phyloP scores from a whole-genome alignment of 306 rosid species.

The Cucurbita ficifolia region DNA sequence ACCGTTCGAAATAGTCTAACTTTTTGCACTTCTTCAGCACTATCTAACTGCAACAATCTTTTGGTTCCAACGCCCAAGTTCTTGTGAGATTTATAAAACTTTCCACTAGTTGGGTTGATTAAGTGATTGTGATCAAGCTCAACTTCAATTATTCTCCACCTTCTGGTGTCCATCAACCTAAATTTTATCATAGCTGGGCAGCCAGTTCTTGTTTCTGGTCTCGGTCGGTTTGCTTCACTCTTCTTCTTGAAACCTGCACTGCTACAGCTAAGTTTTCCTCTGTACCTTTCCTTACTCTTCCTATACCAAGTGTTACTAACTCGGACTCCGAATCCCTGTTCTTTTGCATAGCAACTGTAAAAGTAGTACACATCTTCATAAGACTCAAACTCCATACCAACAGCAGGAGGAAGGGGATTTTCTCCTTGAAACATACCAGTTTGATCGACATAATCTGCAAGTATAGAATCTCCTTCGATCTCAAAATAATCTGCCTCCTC shows the following conservation, averaged over 20 bases:
- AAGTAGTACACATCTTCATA: conserved; percentile 64
- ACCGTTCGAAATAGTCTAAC: conserved; percentile 40
- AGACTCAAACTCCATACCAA: conserved; percentile 69
- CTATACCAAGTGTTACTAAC: conserved; percentile 69
- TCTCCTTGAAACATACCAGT: conserved; percentile 36
- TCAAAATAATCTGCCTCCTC: conserved; percentile 44
- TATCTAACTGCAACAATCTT: conserved; percentile 37
- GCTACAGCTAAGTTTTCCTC: conserved; percentile 77
- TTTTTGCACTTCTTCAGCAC: conserved; percentile 37
- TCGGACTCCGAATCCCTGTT: conserved; percentile 67
- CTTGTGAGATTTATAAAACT: conserved; percentile 58
- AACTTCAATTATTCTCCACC: conserved; percentile 73
- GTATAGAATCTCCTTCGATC: conserved; percentile 38
- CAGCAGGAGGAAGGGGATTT: conserved; percentile 48
- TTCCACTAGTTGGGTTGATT: conserved; percentile 44
- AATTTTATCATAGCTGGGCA: conserved; percentile 77
- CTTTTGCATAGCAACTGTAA: conserved; percentile 63
- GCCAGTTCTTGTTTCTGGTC: conserved; percentile 74
- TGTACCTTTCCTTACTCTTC: conserved; percentile 57
- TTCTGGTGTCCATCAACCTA: conserved; percentile 51
- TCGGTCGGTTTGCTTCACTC: conserved; percentile 63
- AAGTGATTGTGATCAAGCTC: conserved; percentile 76
- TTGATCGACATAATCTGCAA: conserved; percentile 35
- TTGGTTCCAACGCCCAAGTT: conserved; percentile 35
- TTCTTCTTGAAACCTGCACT: conserved; percentile 71